Base-by-base conservation (phyloP, 164 flowering plant genomes). In the Umbellularia californica region DNA sequence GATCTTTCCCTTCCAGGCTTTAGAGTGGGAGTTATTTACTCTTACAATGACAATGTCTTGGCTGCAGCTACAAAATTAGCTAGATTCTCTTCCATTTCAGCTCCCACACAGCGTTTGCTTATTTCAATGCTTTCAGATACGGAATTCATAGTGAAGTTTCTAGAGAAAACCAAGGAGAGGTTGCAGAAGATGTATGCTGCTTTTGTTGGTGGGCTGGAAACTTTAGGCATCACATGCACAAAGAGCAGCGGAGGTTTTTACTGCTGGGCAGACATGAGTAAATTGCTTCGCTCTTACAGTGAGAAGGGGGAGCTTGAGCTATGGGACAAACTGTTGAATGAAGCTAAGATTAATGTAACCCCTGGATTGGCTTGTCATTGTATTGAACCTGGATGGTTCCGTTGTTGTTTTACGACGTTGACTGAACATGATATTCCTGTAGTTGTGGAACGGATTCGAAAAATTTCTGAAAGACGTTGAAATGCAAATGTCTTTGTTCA, bases 231-330 rank as follows among this genome's bases (percentile, higher is more conserved):
- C 14, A 75, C 85, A 74, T 93, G 97, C 81, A 78, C 73, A 23
- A 81, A 84, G 72, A 86, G 94, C 83, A 77, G 78, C 72, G 97
- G 94, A 2, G 97, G 97, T 25, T 91, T 87, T 80, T 91, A 85
- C 80, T 94, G 98, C 72, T 96, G 99, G 97, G 99, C 90, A 60
- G 91, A 96, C 74, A 86, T 96, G 98, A 91, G 98, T 69, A 81
- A 87, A 30, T 83, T 91, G 19, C 89, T 94, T 62, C 83, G 92
- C 51, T 86, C 76, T 47, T 94, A 94, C 81, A 89, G 87, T 78
- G 98, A 92, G 83, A 96, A 90, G 73, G 99, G 99, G 28, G 99
- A 96, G 88, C 84, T 94, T 50, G 98, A 92, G 83, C 85, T 94
- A n/a, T 91, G 97, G 97, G 90, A 96, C 28, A 91, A 89, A 77